Conservation (phyloP, 2,329 filamentous ascomycete genomes). For the Dactylellina leptospora region DNA sequence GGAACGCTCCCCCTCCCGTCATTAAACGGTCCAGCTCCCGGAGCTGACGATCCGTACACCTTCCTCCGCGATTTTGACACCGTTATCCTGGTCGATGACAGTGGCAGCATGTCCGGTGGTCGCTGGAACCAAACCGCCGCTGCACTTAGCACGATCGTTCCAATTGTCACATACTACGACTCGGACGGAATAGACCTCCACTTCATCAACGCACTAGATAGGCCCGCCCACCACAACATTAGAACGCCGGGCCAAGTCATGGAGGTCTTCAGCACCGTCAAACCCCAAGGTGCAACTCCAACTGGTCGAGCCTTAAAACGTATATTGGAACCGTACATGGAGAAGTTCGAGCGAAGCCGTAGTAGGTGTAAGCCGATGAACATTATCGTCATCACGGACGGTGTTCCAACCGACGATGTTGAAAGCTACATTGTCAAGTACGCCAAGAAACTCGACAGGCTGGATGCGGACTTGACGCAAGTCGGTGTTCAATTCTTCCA, state of each 20-base stretch:
- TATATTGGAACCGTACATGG: constrained; percentile 78
- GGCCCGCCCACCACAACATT: constrained; percentile 72
- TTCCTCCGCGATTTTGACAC: constrained; percentile 86
- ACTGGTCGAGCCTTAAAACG: constrained; percentile 75
- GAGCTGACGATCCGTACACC: constrained; percentile 69
- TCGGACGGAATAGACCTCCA: constrained; percentile 87
- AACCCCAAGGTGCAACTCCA: constrained; percentile 74
- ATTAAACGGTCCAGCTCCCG: constrained; percentile 23
- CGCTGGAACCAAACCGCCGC: constrained; percentile 76
- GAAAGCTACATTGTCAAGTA: constrained; percentile 73
- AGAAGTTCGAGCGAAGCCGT: constrained; percentile 63
- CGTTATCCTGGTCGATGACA: constrained; percentile 89
- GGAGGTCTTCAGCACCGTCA: constrained; percentile 74
- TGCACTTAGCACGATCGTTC: constrained; percentile 77
- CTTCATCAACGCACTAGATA: constrained; percentile 78
- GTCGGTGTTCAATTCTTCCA: constrained; percentile 96
- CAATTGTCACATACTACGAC: constrained; percentile 82
- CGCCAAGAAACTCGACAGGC: constrained; percentile 74
- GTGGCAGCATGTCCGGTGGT: constrained; percentile 78
- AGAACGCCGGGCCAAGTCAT: constrained; percentile 68
- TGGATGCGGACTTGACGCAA: constrained; percentile 79
- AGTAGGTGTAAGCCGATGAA: constrained; percentile 76
- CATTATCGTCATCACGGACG: constrained; percentile 92
- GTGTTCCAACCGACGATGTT: constrained; percentile 79
- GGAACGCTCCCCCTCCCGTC: constrained; percentile 35